Evolutionary conservation across 2,329 filamentous ascomycete species (phyloP).

Genomic region (Stemphylium lycopersici): DNA sequence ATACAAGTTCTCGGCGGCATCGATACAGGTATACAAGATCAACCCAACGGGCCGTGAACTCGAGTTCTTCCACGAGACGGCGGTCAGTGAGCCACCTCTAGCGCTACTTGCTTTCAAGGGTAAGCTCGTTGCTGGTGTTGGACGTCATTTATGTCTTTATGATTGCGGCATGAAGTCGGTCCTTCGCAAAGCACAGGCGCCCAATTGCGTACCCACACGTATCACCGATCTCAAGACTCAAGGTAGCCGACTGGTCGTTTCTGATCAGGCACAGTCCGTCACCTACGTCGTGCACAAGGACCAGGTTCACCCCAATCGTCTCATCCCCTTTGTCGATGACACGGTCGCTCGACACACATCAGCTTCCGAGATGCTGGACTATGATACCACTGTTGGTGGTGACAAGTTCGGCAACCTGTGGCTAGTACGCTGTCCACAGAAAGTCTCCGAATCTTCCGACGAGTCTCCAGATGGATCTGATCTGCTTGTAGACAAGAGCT

Average conservation of each 20-base stretch:
- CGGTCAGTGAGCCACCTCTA: conserved; percentile 84
- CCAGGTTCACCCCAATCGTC: conserved; percentile 73
- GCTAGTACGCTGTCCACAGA: conserved; percentile 84
- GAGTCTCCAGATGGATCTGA: conserved; percentile 90
- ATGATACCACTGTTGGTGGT: conserved; percentile 91
- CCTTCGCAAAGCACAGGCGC: conserved; percentile 86
- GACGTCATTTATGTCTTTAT: conserved; percentile 81
- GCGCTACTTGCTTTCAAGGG: conserved; percentile 95
- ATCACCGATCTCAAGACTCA: conserved; percentile 90
- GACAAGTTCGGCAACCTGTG: conserved; percentile 99
- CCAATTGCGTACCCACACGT: conserved; percentile 73
- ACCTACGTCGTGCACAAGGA: conserved; percentile 94
- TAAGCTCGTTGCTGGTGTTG: conserved; percentile 82
- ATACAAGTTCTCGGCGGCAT: conserved; percentile 73
- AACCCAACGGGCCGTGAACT: conserved; percentile 84
- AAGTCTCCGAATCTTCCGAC: conserved; percentile 86
- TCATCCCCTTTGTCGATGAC: conserved; percentile 94
- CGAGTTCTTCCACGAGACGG: conserved; percentile 96
- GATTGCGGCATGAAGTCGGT: conserved; percentile 93
- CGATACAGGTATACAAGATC: conserved; percentile 91
- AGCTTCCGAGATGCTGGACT: conserved; percentile 92
- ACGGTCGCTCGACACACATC: conserved; percentile 89
- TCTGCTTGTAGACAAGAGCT: conserved; percentile 86
- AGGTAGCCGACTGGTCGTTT: conserved; percentile 87
- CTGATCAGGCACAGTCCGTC: conserved; percentile 90